Evolutionary conservation across 2,329 filamentous ascomycete species (phyloP).

Genomic region (Aspergillus ruber): DNA sequence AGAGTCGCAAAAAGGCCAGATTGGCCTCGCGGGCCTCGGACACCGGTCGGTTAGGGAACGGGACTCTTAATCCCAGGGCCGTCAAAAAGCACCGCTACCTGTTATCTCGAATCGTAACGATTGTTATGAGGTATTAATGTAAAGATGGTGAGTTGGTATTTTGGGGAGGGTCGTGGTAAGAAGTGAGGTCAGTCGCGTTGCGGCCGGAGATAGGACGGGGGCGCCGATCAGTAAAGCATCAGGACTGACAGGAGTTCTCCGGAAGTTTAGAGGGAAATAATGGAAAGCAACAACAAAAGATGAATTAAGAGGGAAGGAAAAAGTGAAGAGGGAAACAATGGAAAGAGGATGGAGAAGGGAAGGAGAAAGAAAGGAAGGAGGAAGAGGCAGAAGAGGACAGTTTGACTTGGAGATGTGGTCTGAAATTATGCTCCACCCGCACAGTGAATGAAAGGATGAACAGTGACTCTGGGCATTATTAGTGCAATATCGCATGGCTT

Average conservation of each 20-base stretch:
- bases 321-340: not conserved
- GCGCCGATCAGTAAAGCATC: not conserved
- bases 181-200: not conserved
- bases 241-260: not conserved
- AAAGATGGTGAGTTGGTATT: not conserved
- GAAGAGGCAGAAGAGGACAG: conserved; percentile 12
- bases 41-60: not conserved
- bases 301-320: not conserved
- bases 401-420: conserved; percentile 6
- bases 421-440: conserved; percentile 6
- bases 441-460: no score
- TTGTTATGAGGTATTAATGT: not conserved
- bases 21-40: not conserved
- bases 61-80: not conserved
- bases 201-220: not conserved
- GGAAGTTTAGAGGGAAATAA: not conserved
- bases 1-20: conserved; percentile 1
- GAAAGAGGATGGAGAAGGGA: conserved; percentile 2
- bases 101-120: not conserved
- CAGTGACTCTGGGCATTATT: no score
- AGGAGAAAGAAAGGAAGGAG: not conserved
- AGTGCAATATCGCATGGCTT: no score
- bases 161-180: not conserved
- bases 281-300: conserved; percentile 1
- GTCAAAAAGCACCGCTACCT: not conserved